These are phyloP conservation scores for Ciborinia camelliae DNA, from an alignment of 2,329 filamentous ascomycete species.

Conservation along the genomic window DNA sequence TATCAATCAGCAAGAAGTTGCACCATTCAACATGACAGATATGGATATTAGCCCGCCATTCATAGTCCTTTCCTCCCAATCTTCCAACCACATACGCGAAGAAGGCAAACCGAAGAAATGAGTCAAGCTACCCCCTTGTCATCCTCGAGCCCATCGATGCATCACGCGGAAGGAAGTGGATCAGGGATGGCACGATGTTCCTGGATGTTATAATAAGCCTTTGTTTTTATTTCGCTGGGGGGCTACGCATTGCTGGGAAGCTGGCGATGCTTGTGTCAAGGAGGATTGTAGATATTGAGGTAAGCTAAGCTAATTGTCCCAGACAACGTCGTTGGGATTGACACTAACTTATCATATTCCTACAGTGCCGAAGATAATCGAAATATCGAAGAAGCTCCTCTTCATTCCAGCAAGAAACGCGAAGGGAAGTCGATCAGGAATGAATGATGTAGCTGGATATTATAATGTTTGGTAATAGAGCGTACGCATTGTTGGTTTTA, in stretches of 20 bases:
- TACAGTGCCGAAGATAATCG: no score
- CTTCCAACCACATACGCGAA: background rate
- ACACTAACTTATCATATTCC: no score
- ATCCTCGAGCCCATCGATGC: background rate
- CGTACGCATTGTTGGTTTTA: no score
- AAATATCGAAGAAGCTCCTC: no score
- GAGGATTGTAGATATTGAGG: slow-evolving; percentile 3
- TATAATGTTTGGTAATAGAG: no score
- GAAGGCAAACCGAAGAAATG: background rate
- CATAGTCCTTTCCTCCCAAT: background rate
- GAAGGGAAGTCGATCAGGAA: no score
- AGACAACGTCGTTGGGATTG: no score
- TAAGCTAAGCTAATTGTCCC: background rate
- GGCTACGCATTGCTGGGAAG: background rate
- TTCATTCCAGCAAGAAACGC: no score
- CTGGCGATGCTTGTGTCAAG: background rate
- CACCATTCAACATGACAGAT: background rate
- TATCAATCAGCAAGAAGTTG: background rate
- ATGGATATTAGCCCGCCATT: background rate
- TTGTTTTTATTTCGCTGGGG: background rate
- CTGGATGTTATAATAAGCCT: background rate
- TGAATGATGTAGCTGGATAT: no score
- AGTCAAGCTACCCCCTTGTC: background rate
- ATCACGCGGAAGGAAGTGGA: slow-evolving; percentile 10
- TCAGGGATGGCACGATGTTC: background rate